Conservation (phyloP, 1,139 yeast species). For the Geotrichum australiense region DNA sequence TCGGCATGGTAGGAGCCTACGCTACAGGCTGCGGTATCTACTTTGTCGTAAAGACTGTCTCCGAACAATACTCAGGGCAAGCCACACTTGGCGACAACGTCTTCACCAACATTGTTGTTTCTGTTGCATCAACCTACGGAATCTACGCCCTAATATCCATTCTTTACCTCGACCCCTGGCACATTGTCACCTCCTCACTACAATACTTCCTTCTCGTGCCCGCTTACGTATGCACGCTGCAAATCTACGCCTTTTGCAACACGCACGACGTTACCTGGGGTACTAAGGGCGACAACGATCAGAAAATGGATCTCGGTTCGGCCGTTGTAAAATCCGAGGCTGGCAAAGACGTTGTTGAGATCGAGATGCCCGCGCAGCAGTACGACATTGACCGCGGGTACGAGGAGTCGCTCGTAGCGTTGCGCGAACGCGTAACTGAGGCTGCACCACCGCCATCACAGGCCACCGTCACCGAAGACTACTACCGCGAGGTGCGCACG, state of each 20-base stretch:
- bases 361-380: constrained; percentile 86
- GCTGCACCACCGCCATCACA: constrained; percentile 44
- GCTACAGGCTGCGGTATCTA: constrained; percentile 77
- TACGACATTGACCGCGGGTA: constrained; percentile 84
- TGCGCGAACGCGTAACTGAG: constrained; percentile 61
- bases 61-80: constrained; percentile 38
- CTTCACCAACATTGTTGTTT: constrained; percentile 72
- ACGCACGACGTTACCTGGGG: constrained; percentile 98
- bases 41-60: constrained; percentile 55
- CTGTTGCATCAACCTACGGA: constrained; percentile 82
- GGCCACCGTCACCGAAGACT: constrained; percentile 66
- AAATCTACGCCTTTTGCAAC: constrained; percentile 90
- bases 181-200: constrained; percentile 69
- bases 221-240: constrained; percentile 84
- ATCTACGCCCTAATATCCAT: constrained; percentile 71
- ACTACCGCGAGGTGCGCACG: constrained; percentile 89
- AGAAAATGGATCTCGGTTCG: constrained; percentile 50
- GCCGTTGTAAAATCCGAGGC: constrained; percentile 52
- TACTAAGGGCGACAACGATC: constrained; percentile 84
- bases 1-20: constrained; percentile 74
- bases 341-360: constrained; percentile 58
- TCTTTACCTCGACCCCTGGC: constrained; percentile 92
- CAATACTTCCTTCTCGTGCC: constrained; percentile 87
- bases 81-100: constrained; percentile 38
- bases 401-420: constrained; percentile 65